A percentile compares a stretch with the other conserved stretches of the same genome.
phyloP scores from a whole-genome alignment of 306 rosid species.

The Medicago lupulina region DNA sequence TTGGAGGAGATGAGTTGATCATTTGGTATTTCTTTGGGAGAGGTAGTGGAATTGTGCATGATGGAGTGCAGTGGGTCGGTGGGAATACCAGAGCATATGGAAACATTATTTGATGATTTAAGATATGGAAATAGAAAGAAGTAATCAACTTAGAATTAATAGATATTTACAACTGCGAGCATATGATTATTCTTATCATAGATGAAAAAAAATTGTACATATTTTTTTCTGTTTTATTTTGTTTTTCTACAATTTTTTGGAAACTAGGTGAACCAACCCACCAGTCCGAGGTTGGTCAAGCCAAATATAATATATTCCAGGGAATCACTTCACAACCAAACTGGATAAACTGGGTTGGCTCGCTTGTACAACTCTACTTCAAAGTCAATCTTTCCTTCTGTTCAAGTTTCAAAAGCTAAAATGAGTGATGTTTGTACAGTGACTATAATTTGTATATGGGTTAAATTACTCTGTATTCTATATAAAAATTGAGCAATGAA shows the following conservation, averaged over 20 bases:
- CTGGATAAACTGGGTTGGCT: neutral
- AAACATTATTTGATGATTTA: neutral
- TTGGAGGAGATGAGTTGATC: neutral
- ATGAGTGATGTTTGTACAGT: neutral
- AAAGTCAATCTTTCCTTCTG: neutral
- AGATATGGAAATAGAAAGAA: neutral
- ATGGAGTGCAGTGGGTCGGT: too few species aligned
- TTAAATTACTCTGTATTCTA: neutral
- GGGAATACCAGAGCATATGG: neutral
- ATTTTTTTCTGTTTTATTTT: neutral
- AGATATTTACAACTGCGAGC: neutral
- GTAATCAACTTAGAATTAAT: neutral
- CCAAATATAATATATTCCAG: neutral
- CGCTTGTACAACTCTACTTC: neutral
- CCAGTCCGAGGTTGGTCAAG: neutral
- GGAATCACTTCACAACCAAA: neutral
- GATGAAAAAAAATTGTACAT: neutral
- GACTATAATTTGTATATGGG: neutral
- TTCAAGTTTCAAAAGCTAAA: neutral
- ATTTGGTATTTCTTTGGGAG: neutral
- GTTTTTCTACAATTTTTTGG: neutral
- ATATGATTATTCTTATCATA: neutral
- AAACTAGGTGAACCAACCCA: neutral
- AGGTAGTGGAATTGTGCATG: neutral
- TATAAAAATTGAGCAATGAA: neutral